Evolutionary conservation across 2,329 filamentous ascomycete species (phyloP).

Genomic region (Tricladium varicosporioides): DNA sequence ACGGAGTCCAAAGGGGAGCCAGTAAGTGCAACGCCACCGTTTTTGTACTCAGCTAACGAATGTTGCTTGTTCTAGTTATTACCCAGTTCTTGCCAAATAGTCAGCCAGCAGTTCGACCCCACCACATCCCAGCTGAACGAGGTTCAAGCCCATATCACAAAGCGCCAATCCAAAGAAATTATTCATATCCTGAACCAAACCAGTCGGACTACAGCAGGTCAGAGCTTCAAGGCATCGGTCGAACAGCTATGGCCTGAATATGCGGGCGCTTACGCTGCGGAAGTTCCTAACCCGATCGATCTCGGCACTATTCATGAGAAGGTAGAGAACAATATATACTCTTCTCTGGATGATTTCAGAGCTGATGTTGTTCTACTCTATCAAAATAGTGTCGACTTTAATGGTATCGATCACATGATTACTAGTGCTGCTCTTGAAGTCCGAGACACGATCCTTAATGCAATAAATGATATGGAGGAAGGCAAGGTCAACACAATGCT

Average conservation of each 20-base stretch:
- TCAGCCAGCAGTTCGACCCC: background rate
- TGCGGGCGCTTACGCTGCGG: slow-evolving; percentile 68
- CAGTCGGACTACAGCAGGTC: slow-evolving; percentile 41
- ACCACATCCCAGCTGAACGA: background rate
- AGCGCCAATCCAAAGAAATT: slow-evolving; percentile 12
- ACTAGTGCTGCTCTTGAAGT: slow-evolving; percentile 54
- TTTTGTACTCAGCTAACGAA: slow-evolving; percentile 5
- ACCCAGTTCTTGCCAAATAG: background rate
- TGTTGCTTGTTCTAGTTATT: background rate
- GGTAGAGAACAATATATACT: slow-evolving; percentile 65
- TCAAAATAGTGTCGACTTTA: slow-evolving; percentile 76
- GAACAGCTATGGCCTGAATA: slow-evolving; percentile 71
- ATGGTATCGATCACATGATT: slow-evolving; percentile 73
- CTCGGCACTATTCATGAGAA: slow-evolving; percentile 77
- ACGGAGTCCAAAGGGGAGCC: slow-evolving; percentile 1
- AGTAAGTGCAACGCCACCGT: slow-evolving; percentile 11
- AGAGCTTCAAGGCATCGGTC: slow-evolving; percentile 73
- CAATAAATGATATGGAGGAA: slow-evolving; percentile 13
- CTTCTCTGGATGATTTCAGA: slow-evolving; percentile 66
- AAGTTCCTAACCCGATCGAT: slow-evolving; percentile 76
- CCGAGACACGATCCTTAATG: slow-evolving; percentile 44
- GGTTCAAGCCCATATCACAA: slow-evolving; percentile 2
- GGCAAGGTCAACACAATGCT: slow-evolving; percentile 1
- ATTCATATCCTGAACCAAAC: slow-evolving; percentile 9
- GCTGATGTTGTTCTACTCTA: slow-evolving; percentile 74